Base-by-base conservation (phyloP, 768 basidiomycete genomes). In the Suillus ampliporus region DNA sequence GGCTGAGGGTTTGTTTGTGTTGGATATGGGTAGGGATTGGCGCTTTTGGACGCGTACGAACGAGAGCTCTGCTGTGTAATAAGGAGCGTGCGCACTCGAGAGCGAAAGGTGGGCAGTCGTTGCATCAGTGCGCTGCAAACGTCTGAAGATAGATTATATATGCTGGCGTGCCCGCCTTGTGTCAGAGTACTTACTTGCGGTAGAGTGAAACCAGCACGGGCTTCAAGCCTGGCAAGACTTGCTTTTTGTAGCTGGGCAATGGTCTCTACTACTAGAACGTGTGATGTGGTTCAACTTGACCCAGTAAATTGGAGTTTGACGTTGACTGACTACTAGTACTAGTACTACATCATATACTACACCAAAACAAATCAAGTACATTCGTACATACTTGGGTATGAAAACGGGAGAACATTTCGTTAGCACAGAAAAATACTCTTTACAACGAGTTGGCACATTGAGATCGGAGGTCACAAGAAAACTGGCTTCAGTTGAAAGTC, bases 1-100 rank as follows among this genome's bases (percentile, higher is more conserved):
- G 87, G 85, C 21, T 82, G 85, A 8, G 87, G 87, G 69, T 83
- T 78, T 26, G 76, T 68, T 53, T 79, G 77, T 1, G 75, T 67
- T 13, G 87, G 87, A 60, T 80, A 89, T 19, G 87, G 86, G 69
- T 77, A 88, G 21, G 71, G 72, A 63, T 78, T 69, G 69, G 63
- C 62, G 65, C 66, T 63, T 11, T 65, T 67, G 40, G 67, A 68
- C 1, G 66, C 67, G 53, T 61, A 61, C n/a, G 67, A 67, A 46
- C 69, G 66, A 26, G 60, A 61, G 26, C 19, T 47, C 57, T 56
- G 38, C 34, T 41, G 53, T 37, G 57, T 38, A 51, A 40, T 54
- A 67, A 48, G 34, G 67, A 54, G 37, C 10, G 53, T 56, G 23
- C 15, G 23, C 37, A 38, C 53, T 26, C 37, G 37, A 56, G 23